phyloP scores from a whole-genome alignment of 2,329 filamentous ascomycete species.

The Blastomyces gilchristii region DNA sequence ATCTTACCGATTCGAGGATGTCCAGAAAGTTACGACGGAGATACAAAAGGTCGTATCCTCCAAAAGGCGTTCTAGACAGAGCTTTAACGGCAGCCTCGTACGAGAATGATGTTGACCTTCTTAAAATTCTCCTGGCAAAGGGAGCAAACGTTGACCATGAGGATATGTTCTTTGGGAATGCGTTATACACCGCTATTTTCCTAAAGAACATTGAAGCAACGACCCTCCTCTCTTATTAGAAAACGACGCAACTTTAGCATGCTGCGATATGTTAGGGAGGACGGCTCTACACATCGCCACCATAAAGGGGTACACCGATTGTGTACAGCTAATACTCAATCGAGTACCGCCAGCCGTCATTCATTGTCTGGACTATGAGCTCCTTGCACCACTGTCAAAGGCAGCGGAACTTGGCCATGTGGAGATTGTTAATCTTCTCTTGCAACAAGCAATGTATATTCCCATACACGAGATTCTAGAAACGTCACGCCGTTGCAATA shows the following conservation, averaged over 20 bases:
- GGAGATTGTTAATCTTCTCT: background rate
- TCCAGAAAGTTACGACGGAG: background rate
- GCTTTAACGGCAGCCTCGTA: slow-evolving; percentile 1
- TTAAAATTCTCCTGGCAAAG: background rate
- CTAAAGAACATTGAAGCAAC: background rate
- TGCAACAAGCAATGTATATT: background rate
- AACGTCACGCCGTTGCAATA: background rate
- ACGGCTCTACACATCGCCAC: background rate
- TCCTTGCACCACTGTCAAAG: background rate
- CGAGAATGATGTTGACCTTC: background rate
- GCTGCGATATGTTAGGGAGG: background rate
- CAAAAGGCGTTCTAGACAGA: background rate
- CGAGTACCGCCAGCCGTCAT: background rate
- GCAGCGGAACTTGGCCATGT: background rate
- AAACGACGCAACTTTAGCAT: background rate
- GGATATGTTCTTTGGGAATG: slow-evolving; percentile 6
- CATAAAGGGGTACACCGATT: background rate
- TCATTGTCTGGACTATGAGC: background rate
- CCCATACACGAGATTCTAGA: background rate
- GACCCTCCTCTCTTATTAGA: background rate
- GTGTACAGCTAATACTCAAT: background rate
- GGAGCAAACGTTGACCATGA: slow-evolving; percentile 5
- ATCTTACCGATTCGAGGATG: slow-evolving; percentile 7
- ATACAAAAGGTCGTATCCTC: background rate
- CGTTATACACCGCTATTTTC: slow-evolving; percentile 4